phyloP scores from a whole-genome alignment of 495 filamentous ascomycete genomes.

The Penicillium diatomitis region DNA sequence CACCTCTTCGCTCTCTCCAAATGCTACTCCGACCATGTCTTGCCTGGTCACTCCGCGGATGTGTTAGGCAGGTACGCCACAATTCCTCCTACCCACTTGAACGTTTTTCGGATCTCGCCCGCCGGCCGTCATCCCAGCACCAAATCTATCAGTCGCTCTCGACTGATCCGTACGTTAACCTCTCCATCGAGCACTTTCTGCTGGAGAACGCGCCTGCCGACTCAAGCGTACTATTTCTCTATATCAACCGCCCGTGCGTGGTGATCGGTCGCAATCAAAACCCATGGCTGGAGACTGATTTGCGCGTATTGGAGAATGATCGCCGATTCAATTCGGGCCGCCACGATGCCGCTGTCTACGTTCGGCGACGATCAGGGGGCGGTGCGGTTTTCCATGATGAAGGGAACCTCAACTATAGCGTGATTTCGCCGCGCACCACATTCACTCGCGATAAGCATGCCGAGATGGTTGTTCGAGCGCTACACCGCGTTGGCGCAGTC shows the following conservation, averaged over 20 bases:
- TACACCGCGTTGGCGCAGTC: slow-evolving; percentile 39
- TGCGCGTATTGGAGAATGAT: slow-evolving; percentile 44
- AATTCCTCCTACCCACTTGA: slow-evolving; percentile 28
- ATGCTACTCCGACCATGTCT: slow-evolving; percentile 13
- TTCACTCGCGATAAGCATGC: slow-evolving; percentile 86
- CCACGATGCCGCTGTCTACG: slow-evolving; percentile 44
- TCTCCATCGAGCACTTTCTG: slow-evolving; percentile 90
- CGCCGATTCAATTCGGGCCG: slow-evolving; percentile 10
- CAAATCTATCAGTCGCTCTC: slow-evolving; percentile 73
- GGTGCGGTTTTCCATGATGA: slow-evolving; percentile 89
- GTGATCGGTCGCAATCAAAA: slow-evolving; percentile 96
- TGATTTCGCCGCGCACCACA: slow-evolving; percentile 63
- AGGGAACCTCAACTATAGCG: slow-evolving; percentile 88
- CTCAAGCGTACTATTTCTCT: slow-evolving; percentile 75
- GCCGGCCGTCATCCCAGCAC: slow-evolving; percentile 38
- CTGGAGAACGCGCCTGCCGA: slow-evolving; percentile 59
- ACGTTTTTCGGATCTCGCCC: slow-evolving; percentile 35
- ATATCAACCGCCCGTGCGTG: slow-evolving; percentile 75
- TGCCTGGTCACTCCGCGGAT: slow-evolving; percentile 4
- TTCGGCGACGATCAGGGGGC: slow-evolving; percentile 77
- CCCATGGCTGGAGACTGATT: slow-evolving; percentile 86
- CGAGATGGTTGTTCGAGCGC: slow-evolving; percentile 76
- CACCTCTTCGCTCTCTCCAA: slow-evolving; percentile 9
- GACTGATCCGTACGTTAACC: slow-evolving; percentile 76
- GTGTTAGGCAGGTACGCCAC: slow-evolving; percentile 12